A percentile compares a stretch with the other conserved stretches of the same genome.
Evolutionary conservation across 2,329 filamentous ascomycete species (phyloP).

Genomic region (Bipolaris cookei): DNA sequence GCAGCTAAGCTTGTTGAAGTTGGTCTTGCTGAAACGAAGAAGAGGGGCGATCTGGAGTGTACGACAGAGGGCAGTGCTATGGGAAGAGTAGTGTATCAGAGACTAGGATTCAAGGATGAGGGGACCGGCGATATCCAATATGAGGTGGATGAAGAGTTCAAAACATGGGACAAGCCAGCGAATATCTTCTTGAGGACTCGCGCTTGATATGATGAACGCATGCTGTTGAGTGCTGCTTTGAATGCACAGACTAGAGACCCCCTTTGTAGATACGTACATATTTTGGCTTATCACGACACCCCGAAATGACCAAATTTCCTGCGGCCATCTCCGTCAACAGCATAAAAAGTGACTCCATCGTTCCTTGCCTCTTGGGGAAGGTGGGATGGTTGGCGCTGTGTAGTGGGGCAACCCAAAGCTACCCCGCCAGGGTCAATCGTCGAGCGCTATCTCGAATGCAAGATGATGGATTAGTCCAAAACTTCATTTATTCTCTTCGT

Average conservation of each 20-base stretch:
- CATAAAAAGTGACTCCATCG: slow-evolving; percentile 11
- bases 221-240: background rate
- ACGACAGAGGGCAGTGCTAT: slow-evolving; percentile 48
- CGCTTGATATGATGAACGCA: slow-evolving; percentile 6
- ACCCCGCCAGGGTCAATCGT: slow-evolving; percentile 29
- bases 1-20: slow-evolving; percentile 44
- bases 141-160: slow-evolving; percentile 45
- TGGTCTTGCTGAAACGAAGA: slow-evolving; percentile 45
- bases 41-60: slow-evolving; percentile 42
- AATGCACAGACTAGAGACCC: background rate
- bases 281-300: background rate
- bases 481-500: background rate
- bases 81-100: slow-evolving; percentile 43
- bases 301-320: slow-evolving; percentile 4
- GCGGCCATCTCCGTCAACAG: slow-evolving; percentile 26
- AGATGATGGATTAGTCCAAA: background rate
- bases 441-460: slow-evolving; percentile 2
- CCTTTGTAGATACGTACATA: slow-evolving; percentile 3
- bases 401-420: slow-evolving; percentile 32
- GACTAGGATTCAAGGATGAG: slow-evolving; percentile 44
- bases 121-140: slow-evolving; percentile 38
- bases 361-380: slow-evolving; percentile 37
- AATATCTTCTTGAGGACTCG: slow-evolving; percentile 48
- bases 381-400: slow-evolving; percentile 36
- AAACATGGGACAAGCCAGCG: slow-evolving; percentile 37